A percentile compares a stretch with the other conserved stretches of the same genome.
These are phyloP conservation scores for Aspergillus coremiiformis DNA, from an alignment of 495 filamentous ascomycete species.

Conservation along the genomic window DNA sequence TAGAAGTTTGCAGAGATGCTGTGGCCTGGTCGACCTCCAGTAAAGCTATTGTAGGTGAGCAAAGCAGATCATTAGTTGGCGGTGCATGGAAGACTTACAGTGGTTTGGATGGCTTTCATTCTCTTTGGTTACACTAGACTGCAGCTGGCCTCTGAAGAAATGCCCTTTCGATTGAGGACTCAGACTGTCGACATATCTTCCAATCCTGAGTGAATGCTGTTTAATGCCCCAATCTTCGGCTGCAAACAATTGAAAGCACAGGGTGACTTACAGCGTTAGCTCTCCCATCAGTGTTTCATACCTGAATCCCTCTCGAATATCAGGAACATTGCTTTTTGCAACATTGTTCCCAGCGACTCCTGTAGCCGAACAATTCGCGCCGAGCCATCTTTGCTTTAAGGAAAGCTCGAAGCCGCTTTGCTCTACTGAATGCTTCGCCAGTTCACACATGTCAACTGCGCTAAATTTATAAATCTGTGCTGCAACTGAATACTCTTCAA, in stretches of 20 bases:
- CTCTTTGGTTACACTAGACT: neutral
- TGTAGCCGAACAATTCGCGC: conserved; percentile 60
- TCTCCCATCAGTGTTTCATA: conserved; percentile 78
- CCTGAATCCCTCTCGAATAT: conserved; percentile 81
- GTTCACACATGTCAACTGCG: conserved; percentile 96
- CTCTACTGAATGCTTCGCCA: conserved; percentile 88
- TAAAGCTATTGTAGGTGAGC: neutral
- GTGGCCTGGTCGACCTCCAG: conserved; percentile 9
- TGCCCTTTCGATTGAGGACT: neutral
- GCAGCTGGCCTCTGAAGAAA: neutral
- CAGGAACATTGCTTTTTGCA: conserved; percentile 91
- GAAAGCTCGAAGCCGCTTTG: conserved; percentile 90
- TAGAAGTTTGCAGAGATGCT: neutral
- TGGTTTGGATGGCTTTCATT: neutral
- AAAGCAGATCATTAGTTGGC: neutral
- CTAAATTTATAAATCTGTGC: conserved; percentile 98
- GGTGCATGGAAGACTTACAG: neutral
- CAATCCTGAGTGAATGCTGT: no score
- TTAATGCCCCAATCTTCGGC: no score
- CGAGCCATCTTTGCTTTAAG: conserved; percentile 87
- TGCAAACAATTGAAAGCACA: no score
- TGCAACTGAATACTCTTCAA: conserved; percentile 96
- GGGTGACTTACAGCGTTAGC: conserved; percentile 60
- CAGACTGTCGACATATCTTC: neutral
- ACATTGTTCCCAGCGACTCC: conserved; percentile 81